These are phyloP conservation scores for Phytophthora macrochlamydospora DNA, from an alignment of 352 stramenopile genomes.

Conservation along the genomic window DNA sequence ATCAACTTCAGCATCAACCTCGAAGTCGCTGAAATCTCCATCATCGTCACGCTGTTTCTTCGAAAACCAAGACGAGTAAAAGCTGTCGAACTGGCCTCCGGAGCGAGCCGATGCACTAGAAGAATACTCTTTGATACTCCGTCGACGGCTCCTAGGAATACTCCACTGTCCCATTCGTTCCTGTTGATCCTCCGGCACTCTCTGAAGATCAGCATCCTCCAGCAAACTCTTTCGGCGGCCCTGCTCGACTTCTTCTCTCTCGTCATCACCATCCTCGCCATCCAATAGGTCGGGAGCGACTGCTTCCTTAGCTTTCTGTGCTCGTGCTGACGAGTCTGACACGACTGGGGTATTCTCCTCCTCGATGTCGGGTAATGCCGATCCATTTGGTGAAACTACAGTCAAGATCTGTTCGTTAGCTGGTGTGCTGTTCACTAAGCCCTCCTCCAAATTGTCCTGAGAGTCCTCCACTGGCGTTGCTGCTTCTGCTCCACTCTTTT, in stretches of 20 bases:
- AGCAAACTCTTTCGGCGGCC: constrained; percentile 31
- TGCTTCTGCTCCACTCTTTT: constrained; percentile 37
- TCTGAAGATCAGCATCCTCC: constrained; percentile 38
- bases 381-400: constrained; percentile 29
- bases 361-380: constrained; percentile 28
- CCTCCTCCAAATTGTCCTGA: constrained; percentile 25
- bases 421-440: not conserved
- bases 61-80: constrained; percentile 79
- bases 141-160: constrained; percentile 50
- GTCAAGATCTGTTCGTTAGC: not conserved
- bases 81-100: constrained; percentile 63
- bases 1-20: constrained; percentile 3
- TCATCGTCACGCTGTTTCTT: constrained; percentile 53
- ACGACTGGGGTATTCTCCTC: constrained; percentile 15
- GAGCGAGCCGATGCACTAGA: constrained; percentile 48
- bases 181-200: constrained; percentile 54
- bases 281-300: constrained; percentile 32
- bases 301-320: constrained; percentile 6
- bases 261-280: constrained; percentile 53
- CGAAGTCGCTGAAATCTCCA: constrained; percentile 8
- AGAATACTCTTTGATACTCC: constrained; percentile 44
- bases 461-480: constrained; percentile 20
- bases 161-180: constrained; percentile 79
- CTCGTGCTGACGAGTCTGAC: constrained; percentile 10
- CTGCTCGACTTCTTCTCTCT: constrained; percentile 44